Conservation (phyloP, 2,329 filamentous ascomycete species). For the Trichophyton benhamiae region DNA sequence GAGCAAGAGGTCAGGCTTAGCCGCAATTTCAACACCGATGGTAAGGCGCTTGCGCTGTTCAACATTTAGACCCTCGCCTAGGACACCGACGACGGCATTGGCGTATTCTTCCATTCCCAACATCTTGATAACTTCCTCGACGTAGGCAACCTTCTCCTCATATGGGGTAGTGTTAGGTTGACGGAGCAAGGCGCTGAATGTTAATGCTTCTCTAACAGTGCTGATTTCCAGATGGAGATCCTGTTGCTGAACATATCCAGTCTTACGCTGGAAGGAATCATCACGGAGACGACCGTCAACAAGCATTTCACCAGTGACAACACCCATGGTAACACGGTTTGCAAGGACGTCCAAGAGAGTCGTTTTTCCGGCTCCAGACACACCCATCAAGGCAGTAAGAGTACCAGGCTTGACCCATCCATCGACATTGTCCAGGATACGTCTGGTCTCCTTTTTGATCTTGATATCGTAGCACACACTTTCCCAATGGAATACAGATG, state of each 20-base stretch:
- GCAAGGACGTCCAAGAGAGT: slow-evolving; percentile 79
- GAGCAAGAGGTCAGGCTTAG: slow-evolving; percentile 76
- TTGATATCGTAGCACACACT: slow-evolving; percentile 71
- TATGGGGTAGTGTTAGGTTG: slow-evolving; percentile 62
- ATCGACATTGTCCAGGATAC: slow-evolving; percentile 73
- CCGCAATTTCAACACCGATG: slow-evolving; percentile 86
- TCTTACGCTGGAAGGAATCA: slow-evolving; percentile 67
- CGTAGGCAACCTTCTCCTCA: slow-evolving; percentile 72
- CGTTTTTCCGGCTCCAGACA: slow-evolving; percentile 87
- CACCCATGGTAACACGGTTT: slow-evolving; percentile 75
- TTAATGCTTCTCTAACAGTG: slow-evolving; percentile 77
- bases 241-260: slow-evolving; percentile 68
- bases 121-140: slow-evolving; percentile 81
- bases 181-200: slow-evolving; percentile 74
- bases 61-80: slow-evolving; percentile 58
- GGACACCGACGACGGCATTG: slow-evolving; percentile 79
- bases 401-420: slow-evolving; percentile 93
- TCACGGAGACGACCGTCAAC: slow-evolving; percentile 64
- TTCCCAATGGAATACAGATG: slow-evolving; percentile 71
- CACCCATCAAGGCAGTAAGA: slow-evolving; percentile 77
- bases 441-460: slow-evolving; percentile 63
- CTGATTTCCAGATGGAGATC: slow-evolving; percentile 76
- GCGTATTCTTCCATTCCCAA: slow-evolving; percentile 85
- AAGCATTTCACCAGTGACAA: slow-evolving; percentile 78
- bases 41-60: slow-evolving; percentile 66